These are phyloP conservation scores for Caloboletus inedulis DNA, from an alignment of 1,284 basidiomycete genomes.

Conservation along the genomic window DNA sequence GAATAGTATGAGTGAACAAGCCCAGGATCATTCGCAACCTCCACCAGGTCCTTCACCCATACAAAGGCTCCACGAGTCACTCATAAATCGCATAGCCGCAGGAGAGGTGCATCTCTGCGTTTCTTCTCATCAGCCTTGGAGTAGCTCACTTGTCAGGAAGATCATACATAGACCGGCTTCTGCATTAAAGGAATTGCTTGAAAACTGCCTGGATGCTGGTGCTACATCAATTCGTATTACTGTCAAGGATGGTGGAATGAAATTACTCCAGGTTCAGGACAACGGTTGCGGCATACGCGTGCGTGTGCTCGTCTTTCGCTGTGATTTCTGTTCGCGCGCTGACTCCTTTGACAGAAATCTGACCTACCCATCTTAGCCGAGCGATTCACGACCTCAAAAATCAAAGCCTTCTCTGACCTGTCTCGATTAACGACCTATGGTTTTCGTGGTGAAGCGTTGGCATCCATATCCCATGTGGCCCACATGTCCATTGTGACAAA, in stretches of 20 bases:
- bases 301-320: background rate
- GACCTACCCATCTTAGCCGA: slow-evolving; percentile 93
- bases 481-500: slow-evolving; percentile 89
- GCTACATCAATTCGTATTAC: slow-evolving; percentile 85
- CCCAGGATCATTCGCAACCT: slow-evolving; percentile 5
- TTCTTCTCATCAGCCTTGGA: background rate
- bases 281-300: slow-evolving; percentile 94
- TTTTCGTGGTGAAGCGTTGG: slow-evolving; percentile 95
- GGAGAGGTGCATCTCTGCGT: slow-evolving; percentile 56
- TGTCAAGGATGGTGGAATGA: slow-evolving; percentile 95
- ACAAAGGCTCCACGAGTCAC: slow-evolving; percentile 64
- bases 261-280: slow-evolving; percentile 93
- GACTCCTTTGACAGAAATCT: slow-evolving; percentile 41
- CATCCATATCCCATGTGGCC: slow-evolving; percentile 94
- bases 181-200: slow-evolving; percentile 94
- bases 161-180: slow-evolving; percentile 96
- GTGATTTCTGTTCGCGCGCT: background rate
- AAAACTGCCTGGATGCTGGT: slow-evolving; percentile 93
- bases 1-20: slow-evolving; percentile 14
- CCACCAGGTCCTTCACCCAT: slow-evolving; percentile 51
- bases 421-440: slow-evolving; percentile 89
- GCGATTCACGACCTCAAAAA: slow-evolving; percentile 94
- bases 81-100: slow-evolving; percentile 81
- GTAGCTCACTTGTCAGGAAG: slow-evolving; percentile 41
- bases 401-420: slow-evolving; percentile 85